Evolutionary conservation across 164 flowering plant genomes (phyloP), one percentile per base, ranked within the genome.

Genomic region (grape (Vitis vinifera)): DNA sequence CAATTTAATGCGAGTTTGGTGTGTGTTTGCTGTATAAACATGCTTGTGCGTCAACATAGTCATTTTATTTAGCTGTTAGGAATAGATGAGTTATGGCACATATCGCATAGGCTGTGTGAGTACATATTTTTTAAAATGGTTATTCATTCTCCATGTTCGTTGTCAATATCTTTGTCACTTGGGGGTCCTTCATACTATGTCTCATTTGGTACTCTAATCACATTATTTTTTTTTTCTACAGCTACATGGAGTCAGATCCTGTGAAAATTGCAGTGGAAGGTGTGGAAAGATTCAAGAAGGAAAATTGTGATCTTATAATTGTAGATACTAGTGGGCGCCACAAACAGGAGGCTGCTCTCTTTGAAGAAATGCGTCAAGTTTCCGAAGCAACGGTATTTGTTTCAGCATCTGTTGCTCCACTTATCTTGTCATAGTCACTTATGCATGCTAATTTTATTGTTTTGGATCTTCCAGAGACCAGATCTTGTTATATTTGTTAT

Each of bases 331-430:
- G 99, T 84, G 99, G 99, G 23, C 95, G 99, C 13, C 99, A 95
- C 82, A 93, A 93, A 75, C 99, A 95, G 75, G 97, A 95, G 83
- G 92, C 97, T 76, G 88, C 96, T 58, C 90, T 95, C 62, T 93
- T 95, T 85, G 99, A 95, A 84, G 99, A 95, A 80, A 95, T 95
- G 99, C 99, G 97, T 27, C 98, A 95, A 90, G 97, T 95, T 70
- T 75, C 96, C 50, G 98, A 90, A 89, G 93, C 97, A 76, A 89
- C 97, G 85, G 98, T 93, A 91, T 29, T 53, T 23, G 27, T 37
- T 67, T 31, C 23, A 27, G 3, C 7, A 59, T 59, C n/a, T 59
- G 3, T 5, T 59, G 47, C 57, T 14, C 2, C 55, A 0, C 49
- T 56, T 19, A 47, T 61, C 30, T 19, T 50, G 12, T 29, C 64